phyloP scores from a whole-genome alignment of 78 protist genomes.

The Paulinella micropora region DNA sequence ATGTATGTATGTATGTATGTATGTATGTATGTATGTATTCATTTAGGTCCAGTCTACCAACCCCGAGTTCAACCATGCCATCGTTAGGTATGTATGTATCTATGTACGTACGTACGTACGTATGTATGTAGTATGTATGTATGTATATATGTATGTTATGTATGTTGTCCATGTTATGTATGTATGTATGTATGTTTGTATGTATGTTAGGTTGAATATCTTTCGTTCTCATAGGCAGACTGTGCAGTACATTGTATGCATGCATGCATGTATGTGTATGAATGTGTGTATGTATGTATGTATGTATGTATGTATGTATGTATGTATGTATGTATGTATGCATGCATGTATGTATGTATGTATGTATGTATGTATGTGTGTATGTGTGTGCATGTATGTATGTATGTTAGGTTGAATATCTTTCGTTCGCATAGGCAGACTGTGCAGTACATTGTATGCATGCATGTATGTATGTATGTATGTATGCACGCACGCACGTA shows the following conservation, averaged over 20 bases:
- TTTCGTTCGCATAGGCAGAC: slow-evolving; percentile 88
- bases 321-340: not conserved
- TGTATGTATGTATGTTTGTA: not conserved
- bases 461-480: not conserved
- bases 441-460: slow-evolving; percentile 38
- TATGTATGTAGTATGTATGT: not conserved
- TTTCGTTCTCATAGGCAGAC: slow-evolving; percentile 87
- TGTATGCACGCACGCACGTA: not conserved
- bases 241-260: slow-evolving; percentile 45
- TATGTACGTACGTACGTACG: not conserved
- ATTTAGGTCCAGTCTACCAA: slow-evolving; percentile 74
- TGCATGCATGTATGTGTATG: not conserved
- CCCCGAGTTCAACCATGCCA: slow-evolving; percentile 61
- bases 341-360: not conserved
- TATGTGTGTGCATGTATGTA: not conserved
- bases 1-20: too few relatives aligned
- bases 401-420: slow-evolving; percentile 60
- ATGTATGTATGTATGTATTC: too few relatives aligned
- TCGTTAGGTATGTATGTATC: slow-evolving; percentile 30
- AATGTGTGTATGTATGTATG: not conserved
- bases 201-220: slow-evolving; percentile 58
- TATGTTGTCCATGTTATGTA: not conserved
- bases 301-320: slow-evolving; percentile 6
- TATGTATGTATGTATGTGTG: not conserved
- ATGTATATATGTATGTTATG: not conserved